phyloP scores from a whole-genome alignment of 2,329 filamentous ascomycete genomes.

The Venturia oleaginea region DNA sequence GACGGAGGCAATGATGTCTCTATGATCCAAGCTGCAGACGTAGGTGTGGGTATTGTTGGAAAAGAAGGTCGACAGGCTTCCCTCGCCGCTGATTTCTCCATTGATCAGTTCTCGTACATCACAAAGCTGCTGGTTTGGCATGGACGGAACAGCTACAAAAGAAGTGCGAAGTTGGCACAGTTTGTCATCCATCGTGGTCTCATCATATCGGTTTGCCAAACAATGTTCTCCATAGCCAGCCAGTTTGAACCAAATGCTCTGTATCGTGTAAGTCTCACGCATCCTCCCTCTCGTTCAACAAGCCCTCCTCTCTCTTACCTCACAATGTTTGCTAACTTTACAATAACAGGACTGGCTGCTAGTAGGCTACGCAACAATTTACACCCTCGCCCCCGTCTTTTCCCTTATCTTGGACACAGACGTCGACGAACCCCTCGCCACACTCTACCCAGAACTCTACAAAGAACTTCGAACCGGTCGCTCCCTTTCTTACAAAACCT shows the following conservation, averaged over 20 bases:
- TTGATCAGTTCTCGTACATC: conserved; percentile 88
- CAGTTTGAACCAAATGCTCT: conserved; percentile 89
- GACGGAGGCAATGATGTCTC: conserved; percentile 97
- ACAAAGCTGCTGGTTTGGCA: conserved; percentile 99
- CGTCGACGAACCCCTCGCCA: conserved; percentile 87
- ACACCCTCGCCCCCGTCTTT: conserved; percentile 88
- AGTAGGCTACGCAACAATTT: conserved; percentile 91
- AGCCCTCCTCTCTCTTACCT: not conserved
- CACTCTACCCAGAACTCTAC: conserved; percentile 93
- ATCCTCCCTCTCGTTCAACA: conserved; percentile 18
- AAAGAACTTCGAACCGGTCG: conserved; percentile 89
- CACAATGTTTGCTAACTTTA: not conserved
- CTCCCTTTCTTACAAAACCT: conserved; percentile 82
- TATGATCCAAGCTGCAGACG: conserved; percentile 98
- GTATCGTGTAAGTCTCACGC: conserved; percentile 52
- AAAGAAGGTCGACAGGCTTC: conserved; percentile 95
- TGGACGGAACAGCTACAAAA: conserved; percentile 93
- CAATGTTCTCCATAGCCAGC: conserved; percentile 90
- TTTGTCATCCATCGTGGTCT: conserved; percentile 97
- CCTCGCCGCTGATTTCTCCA: conserved; percentile 91
- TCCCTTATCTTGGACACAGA: conserved; percentile 91
- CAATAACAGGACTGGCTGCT: conserved; percentile 71
- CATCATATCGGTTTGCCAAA: conserved; percentile 93
- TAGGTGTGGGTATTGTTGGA: conserved; percentile 94
- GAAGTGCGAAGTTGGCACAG: conserved; percentile 87